These are phyloP conservation scores for Kwoniella sp. DNA, from an alignment of 768 basidiomycete genomes.

Conservation along the genomic window DNA sequence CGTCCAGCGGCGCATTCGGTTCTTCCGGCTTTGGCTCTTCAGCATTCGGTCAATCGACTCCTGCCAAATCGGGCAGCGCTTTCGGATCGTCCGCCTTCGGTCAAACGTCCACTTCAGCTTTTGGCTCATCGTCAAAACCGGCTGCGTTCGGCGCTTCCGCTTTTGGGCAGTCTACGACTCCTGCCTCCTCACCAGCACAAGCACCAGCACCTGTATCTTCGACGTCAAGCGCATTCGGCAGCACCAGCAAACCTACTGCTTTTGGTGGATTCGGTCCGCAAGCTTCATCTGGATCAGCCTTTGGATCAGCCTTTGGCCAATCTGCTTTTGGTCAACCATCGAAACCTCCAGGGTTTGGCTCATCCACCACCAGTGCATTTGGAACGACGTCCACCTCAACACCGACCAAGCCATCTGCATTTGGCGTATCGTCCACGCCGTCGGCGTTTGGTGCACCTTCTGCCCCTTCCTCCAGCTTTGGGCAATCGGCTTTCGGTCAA, in stretches of 20 bases:
- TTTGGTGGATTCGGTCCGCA: constrained; percentile 18
- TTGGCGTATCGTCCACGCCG: constrained; percentile 47
- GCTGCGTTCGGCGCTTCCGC: constrained; percentile 27
- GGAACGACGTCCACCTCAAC: not conserved
- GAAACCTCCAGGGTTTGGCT: constrained; percentile 21
- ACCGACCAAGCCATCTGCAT: constrained; percentile 40
- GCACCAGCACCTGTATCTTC: not conserved
- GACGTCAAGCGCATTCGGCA: not conserved
- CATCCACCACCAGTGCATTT: constrained; percentile 17
- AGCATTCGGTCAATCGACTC: constrained; percentile 12
- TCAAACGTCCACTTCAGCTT: constrained; percentile 26
- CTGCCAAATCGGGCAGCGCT: constrained; percentile 13
- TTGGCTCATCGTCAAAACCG: constrained; percentile 27
- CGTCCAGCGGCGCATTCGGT: constrained; percentile 16
- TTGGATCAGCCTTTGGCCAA: constrained; percentile 14
- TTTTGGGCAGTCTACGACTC: constrained; percentile 25
- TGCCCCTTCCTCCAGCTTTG: constrained; percentile 40
- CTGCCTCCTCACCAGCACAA: not conserved
- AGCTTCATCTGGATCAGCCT: too few relatives aligned
- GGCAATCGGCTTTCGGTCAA: constrained; percentile 58
- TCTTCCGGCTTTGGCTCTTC: constrained; percentile 22
- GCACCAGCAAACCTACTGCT: not conserved
- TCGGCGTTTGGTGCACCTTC: constrained; percentile 51
- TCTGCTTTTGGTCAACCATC: constrained; percentile 36
- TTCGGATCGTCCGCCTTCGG: constrained; percentile 42